Evolutionary conservation across 202 grass and related monocot genomes (phyloP).

Genomic region (Schoenoplectus tabernaemontani): DNA sequence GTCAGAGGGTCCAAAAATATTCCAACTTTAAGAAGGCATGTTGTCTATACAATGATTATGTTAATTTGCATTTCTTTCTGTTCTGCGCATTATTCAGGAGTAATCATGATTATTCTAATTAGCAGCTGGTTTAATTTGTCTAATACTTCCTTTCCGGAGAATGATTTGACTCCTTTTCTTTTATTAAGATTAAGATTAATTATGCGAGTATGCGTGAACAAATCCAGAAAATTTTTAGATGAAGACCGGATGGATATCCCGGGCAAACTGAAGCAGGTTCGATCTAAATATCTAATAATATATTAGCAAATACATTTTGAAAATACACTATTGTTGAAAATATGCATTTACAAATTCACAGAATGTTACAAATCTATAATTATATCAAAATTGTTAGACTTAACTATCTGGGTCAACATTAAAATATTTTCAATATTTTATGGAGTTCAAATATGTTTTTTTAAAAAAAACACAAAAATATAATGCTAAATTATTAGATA

Average conservation of each 20-base stretch:
- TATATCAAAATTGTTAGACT: not conserved
- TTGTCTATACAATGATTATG: conserved; percentile 5
- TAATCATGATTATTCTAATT: conserved; percentile 5
- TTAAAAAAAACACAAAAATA: not conserved
- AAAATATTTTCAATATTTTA: not conserved
- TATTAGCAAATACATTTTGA: too few relatives aligned
- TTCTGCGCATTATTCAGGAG: not conserved
- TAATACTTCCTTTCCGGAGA: not conserved
- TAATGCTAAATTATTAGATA: not conserved
- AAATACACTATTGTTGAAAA: too few relatives aligned
- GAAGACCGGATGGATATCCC: too few relatives aligned
- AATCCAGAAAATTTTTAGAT: too few relatives aligned
- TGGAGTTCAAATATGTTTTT: not conserved
- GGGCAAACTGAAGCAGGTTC: too few relatives aligned
- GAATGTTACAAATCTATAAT: not conserved
- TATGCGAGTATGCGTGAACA: too few relatives aligned
- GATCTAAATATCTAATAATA: too few relatives aligned
- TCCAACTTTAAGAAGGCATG: conserved; percentile 20
- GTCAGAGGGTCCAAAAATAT: conserved; percentile 14
- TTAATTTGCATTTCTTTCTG: conserved; percentile 13
- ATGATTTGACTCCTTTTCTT: not conserved
- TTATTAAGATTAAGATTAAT: not conserved
- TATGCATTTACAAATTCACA: too few relatives aligned
- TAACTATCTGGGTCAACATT: not conserved
- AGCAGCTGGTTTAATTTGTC: not conserved